phyloP scores from a whole-genome alignment of 2,329 filamentous ascomycete species.

The Sclerotinia subarctica region DNA sequence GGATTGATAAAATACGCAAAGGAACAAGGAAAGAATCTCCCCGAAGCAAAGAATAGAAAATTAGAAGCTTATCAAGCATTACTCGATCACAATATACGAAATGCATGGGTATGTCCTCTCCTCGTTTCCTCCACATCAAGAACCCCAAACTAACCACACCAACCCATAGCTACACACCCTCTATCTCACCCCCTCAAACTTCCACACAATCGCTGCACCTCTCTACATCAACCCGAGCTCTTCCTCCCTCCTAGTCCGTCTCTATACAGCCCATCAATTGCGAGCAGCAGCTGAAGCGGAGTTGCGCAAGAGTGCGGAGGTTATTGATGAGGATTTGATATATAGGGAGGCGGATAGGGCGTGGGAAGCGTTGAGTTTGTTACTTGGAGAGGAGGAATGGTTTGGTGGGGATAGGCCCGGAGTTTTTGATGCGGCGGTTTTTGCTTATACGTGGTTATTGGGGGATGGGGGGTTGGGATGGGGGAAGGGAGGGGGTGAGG shows the following conservation, averaged over 20 bases:
- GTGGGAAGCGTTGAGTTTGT: constrained; percentile 56
- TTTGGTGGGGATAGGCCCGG: constrained; percentile 56
- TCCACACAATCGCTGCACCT: constrained; percentile 57
- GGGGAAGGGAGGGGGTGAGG: constrained; percentile 50
- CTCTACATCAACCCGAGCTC: constrained; percentile 72
- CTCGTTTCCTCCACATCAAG: constrained; percentile 7
- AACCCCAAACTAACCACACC: neutral
- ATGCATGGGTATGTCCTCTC: constrained; percentile 67
- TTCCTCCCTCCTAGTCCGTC: constrained; percentile 58
- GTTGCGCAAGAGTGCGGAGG: constrained; percentile 61
- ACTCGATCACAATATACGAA: constrained; percentile 72
- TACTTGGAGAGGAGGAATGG: constrained; percentile 57
- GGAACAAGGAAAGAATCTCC: constrained; percentile 46
- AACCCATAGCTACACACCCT: constrained; percentile 67
- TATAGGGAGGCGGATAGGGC: constrained; percentile 60
- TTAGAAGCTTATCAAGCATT: constrained; percentile 76
- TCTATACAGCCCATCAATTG: constrained; percentile 63
- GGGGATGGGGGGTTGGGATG: constrained; percentile 58
- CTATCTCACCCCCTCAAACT: constrained; percentile 71
- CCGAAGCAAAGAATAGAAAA: constrained; percentile 47
- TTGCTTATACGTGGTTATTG: constrained; percentile 83
- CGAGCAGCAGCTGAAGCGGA: constrained; percentile 70
- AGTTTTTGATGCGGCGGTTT: constrained; percentile 83
- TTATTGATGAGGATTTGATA: constrained; percentile 55
- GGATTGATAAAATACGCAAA: constrained; percentile 68